phyloP scores from a whole-genome alignment of 2,329 filamentous ascomycete species.

The Aspergillus niger region DNA sequence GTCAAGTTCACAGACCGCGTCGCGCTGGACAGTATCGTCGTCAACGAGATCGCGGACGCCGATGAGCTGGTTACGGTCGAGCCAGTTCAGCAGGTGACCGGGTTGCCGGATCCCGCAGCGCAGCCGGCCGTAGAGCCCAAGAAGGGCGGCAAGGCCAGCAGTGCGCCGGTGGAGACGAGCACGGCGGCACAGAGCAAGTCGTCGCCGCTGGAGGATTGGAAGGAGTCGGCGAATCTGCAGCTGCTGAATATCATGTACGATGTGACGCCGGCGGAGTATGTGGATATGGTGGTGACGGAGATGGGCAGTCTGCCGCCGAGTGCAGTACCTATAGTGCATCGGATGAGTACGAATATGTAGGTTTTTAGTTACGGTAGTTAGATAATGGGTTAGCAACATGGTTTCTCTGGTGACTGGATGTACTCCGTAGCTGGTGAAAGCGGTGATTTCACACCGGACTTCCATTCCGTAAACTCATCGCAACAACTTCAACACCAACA shows the following conservation, averaged over 20 bases:
- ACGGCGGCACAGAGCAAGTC: conserved; percentile 28
- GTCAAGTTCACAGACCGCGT: conserved; percentile 94
- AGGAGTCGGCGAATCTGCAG: conserved; percentile 61
- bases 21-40: conserved; percentile 86
- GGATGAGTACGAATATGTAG: conserved; percentile 53
- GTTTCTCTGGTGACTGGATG: not conserved
- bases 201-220: conserved; percentile 55
- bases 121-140: conserved; percentile 28
- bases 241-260: conserved; percentile 83
- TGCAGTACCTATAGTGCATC: conserved; percentile 75
- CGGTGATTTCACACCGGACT: not conserved
- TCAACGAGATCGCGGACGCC: conserved; percentile 85
- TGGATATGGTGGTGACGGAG: conserved; percentile 89
- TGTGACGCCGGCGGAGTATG: conserved; percentile 82
- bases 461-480: not conserved
- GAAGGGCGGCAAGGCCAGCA: conserved; percentile 34
- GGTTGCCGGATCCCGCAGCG: conserved; percentile 31
- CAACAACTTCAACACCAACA: not conserved
- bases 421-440: not conserved
- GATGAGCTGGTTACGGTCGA: conserved; percentile 58
- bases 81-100: conserved; percentile 36
- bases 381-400: not conserved
- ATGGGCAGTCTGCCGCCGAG: conserved; percentile 83
- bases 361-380: not conserved
- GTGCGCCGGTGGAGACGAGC: conserved; percentile 23